Conservation (phyloP, 495 filamentous ascomycete species). For the Paragyromitra xinjiangensis region DNA sequence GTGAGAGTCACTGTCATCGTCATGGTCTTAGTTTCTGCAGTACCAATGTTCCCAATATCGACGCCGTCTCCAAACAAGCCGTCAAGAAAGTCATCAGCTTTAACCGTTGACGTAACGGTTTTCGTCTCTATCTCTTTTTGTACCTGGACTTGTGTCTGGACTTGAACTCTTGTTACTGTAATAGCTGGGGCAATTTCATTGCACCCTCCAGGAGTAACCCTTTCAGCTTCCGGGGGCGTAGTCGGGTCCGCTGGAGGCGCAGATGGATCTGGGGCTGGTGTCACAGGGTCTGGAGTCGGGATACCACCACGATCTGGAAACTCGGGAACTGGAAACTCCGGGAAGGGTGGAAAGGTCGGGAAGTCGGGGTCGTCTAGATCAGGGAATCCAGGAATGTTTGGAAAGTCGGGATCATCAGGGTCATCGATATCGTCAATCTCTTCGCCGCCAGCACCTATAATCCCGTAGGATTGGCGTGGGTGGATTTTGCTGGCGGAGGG, state of each 20-base stretch:
- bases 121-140: constrained; percentile 25
- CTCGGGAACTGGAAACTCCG: constrained; percentile 17
- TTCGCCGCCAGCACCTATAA: not conserved
- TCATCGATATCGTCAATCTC: constrained; percentile 4
- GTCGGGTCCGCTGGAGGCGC: constrained; percentile 6
- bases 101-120: constrained; percentile 25
- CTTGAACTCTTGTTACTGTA: constrained; percentile 27
- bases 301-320: constrained; percentile 8
- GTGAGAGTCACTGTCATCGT: constrained; percentile 23
- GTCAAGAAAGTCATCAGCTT: constrained; percentile 23
- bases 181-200: constrained; percentile 4
- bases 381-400: constrained; percentile 13
- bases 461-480: constrained; percentile 22
- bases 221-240: constrained; percentile 7
- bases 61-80: constrained; percentile 21
- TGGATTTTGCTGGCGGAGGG: constrained; percentile 6
- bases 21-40: constrained; percentile 22
- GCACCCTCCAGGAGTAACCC: not conserved
- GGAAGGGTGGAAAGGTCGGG: constrained; percentile 30
- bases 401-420: constrained; percentile 23
- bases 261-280: not conserved
- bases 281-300: constrained; percentile 4
- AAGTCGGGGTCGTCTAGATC: constrained; percentile 36
- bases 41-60: constrained; percentile 11
- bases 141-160: constrained; percentile 25